Percentiles rank a stretch among this genome's conserved stretches.
These are phyloP conservation scores for Magnusiomyces sp. DNA, from an alignment of 1,139 yeast species.

Conservation along the genomic window DNA sequence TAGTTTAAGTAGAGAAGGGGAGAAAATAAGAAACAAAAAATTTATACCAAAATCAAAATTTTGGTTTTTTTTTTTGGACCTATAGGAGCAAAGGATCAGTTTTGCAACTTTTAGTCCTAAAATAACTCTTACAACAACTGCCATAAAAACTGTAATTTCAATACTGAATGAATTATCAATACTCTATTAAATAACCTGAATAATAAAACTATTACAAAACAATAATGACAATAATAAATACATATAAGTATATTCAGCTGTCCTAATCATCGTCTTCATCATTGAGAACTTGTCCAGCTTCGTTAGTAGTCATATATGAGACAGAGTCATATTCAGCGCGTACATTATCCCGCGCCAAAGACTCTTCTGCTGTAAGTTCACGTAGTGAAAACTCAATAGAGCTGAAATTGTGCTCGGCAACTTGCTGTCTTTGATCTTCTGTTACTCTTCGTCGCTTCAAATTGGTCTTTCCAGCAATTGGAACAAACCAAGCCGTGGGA, in stretches of 20 bases:
- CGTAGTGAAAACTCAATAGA: constrained; percentile 54
- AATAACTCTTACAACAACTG: too few species aligned
- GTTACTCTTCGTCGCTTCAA: constrained; percentile 75
- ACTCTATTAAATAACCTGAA: not conserved
- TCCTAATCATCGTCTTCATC: not conserved
- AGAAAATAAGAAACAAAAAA: too few species aligned
- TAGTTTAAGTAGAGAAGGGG: too few species aligned
- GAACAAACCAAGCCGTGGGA: constrained; percentile 60
- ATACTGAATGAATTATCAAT: not conserved
- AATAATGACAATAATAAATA: not conserved
- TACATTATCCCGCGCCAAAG: constrained; percentile 54
- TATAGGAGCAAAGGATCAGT: too few species aligned
- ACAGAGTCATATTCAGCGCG: constrained; percentile 73
- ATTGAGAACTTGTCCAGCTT: too few species aligned
- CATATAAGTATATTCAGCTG: not conserved
- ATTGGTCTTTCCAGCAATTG: constrained; percentile 69
- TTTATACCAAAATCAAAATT: too few species aligned
- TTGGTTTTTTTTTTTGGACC: too few species aligned
- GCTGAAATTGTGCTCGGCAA: constrained; percentile 39
- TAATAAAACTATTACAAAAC: not conserved
- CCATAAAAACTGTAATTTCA: too few species aligned
- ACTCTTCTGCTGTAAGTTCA: constrained; percentile 66
- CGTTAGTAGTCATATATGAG: constrained; percentile 21
- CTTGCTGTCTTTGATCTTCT: constrained; percentile 42
- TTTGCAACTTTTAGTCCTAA: too few species aligned